Evolutionary conservation across 148 eudicot genomes (phyloP).

Genomic region (Silene uniflora): DNA sequence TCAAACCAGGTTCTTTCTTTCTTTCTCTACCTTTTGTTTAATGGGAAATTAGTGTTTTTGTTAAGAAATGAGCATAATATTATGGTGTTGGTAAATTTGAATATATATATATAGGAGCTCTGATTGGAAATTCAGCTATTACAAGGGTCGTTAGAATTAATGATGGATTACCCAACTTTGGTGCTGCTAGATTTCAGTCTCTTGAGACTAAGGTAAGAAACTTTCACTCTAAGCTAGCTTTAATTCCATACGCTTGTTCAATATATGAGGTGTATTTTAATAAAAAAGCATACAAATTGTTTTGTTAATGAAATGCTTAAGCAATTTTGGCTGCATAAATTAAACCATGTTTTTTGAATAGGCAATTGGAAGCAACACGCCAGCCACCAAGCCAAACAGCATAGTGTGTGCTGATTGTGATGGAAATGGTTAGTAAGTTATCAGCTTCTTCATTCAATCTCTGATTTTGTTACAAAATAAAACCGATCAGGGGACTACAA

Average conservation of each 20-base stretch:
- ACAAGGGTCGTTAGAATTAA: conserved; percentile 19
- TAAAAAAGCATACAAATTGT: too few relatives aligned
- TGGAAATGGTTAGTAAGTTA: conserved; percentile 45
- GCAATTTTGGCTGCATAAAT: too few relatives aligned
- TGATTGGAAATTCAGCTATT: conserved; percentile 23
- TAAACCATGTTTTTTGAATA: conserved; percentile 1
- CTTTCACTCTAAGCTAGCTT: background rate
- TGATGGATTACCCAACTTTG: conserved; percentile 23
- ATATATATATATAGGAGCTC: conserved; percentile 21
- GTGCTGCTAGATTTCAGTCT: conserved; percentile 32
- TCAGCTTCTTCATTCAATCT: background rate
- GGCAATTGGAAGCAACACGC: conserved; percentile 30
- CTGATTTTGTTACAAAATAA: too few relatives aligned
- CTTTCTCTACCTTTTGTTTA: conserved; percentile 5
- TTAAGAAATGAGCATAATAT: background rate
- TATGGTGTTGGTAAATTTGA: background rate
- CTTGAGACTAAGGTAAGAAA: conserved; percentile 34
- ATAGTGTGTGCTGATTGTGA: conserved; percentile 49
- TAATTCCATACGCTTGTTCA: background rate
- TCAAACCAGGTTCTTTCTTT: conserved; percentile 37
- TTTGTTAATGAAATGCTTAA: too few relatives aligned
- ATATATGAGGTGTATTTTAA: too few relatives aligned
- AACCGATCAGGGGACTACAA: too few relatives aligned
- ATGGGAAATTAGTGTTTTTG: background rate
- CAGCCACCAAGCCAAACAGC: conserved; percentile 38